Evolutionary conservation across 177 flowering plant species (phyloP).

Genomic region (Vitis hybrid): DNA sequence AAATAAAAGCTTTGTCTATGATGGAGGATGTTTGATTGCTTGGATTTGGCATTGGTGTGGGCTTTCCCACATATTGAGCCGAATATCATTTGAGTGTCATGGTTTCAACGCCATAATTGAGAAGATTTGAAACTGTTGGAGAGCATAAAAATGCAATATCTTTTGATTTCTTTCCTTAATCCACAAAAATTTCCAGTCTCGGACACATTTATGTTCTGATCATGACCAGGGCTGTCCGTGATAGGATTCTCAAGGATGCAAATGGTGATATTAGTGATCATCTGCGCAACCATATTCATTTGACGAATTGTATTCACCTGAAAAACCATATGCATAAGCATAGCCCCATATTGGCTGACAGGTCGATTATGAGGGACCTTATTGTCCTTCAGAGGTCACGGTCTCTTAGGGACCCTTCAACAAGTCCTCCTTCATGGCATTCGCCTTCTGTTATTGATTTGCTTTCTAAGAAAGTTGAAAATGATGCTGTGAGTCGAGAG

Average conservation of each 20-base stretch:
- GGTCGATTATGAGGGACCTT: slow-evolving; percentile 85
- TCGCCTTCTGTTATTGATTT: slow-evolving; percentile 66
- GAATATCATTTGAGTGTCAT: background rate
- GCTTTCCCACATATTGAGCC: background rate
- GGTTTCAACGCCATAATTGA: slow-evolving; percentile 7
- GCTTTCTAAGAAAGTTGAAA: slow-evolving; percentile 51
- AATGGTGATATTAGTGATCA: slow-evolving; percentile 85
- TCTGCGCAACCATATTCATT: slow-evolving; percentile 87
- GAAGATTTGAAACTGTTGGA: slow-evolving; percentile 15
- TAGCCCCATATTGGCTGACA: slow-evolving; percentile 71
- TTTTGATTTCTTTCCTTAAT: slow-evolving; percentile 22
- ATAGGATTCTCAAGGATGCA: slow-evolving; percentile 75
- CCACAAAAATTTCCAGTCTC: slow-evolving; percentile 12
- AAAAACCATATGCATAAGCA: slow-evolving; percentile 94
- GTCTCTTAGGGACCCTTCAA: slow-evolving; percentile 91
- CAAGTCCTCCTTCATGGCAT: slow-evolving; percentile 86
- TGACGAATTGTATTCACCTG: slow-evolving; percentile 94
- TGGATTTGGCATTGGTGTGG: slow-evolving; percentile 10
- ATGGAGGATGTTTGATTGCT: slow-evolving; percentile 10
- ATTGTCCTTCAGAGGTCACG: slow-evolving; percentile 83
- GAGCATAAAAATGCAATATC: slow-evolving; percentile 25
- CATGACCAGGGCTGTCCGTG: slow-evolving; percentile 83
- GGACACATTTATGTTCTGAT: slow-evolving; percentile 36
- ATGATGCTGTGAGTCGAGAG: slow-evolving; percentile 35
- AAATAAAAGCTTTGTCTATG: background rate